Conservation (phyloP, 1,139 yeast species). For the Pichia sp. region DNA sequence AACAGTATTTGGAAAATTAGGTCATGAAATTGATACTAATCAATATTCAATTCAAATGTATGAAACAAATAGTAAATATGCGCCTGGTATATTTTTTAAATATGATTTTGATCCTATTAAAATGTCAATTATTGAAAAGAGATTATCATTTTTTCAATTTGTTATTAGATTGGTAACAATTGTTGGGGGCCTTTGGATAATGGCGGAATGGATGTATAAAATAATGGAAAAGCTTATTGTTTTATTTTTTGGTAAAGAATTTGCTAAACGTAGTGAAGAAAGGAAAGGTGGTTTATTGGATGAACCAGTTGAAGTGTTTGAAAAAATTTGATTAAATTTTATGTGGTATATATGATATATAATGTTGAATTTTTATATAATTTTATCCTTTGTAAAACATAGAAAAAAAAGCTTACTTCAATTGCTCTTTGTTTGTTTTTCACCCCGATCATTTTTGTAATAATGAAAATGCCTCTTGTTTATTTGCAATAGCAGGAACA, state of each 20-base stretch:
- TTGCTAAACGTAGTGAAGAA: slow-evolving; percentile 51
- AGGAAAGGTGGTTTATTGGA: slow-evolving; percentile 32
- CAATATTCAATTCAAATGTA: slow-evolving; percentile 75
- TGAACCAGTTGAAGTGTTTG: slow-evolving; percentile 23
- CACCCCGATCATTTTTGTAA: slow-evolving; percentile 7
- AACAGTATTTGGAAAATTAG: slow-evolving; percentile 65
- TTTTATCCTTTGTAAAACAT: neutral
- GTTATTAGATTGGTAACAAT: slow-evolving; percentile 74
- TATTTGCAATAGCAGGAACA: slow-evolving; percentile 27
- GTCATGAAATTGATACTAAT: slow-evolving; percentile 68
- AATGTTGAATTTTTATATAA: too few relatives aligned
- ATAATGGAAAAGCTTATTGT: slow-evolving; percentile 40
- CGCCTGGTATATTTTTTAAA: slow-evolving; percentile 77
- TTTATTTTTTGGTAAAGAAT: slow-evolving; percentile 45
- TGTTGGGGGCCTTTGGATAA: slow-evolving; percentile 61
- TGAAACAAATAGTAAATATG: slow-evolving; percentile 30
- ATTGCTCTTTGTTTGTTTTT: neutral
- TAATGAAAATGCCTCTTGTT: slow-evolving; percentile 16
- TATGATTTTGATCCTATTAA: slow-evolving; percentile 88
- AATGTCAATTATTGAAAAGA: slow-evolving; percentile 58
- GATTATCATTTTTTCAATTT: slow-evolving; percentile 75
- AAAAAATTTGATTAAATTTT: slow-evolving; percentile 16
- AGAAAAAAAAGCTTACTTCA: too few relatives aligned
- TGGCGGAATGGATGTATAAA: slow-evolving; percentile 43
- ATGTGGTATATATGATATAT: neutral